Conservation (phyloP, 2,329 filamentous ascomycete species). For the Dissoconium aciculare region DNA sequence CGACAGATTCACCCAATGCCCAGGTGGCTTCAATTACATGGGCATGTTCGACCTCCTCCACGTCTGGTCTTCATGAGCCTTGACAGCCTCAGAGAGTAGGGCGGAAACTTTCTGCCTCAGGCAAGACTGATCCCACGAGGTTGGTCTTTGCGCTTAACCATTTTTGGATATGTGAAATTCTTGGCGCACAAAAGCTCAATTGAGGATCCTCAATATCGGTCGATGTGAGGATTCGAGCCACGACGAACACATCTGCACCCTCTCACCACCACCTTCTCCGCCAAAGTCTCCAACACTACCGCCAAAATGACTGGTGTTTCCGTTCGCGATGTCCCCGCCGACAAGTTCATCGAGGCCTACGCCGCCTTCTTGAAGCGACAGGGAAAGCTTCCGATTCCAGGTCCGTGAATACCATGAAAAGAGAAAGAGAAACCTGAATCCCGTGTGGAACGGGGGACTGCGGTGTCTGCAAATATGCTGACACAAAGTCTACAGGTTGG, state of each 20-base stretch:
- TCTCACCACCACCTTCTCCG: slow-evolving; percentile 7
- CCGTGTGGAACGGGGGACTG: slow-evolving; percentile 36
- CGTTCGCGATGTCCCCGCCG: slow-evolving; percentile 77
- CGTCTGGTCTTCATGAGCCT: no score
- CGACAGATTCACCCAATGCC: no score
- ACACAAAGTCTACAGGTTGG: slow-evolving; percentile 59
- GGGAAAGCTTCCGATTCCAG: slow-evolving; percentile 81
- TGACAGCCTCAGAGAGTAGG: no score
- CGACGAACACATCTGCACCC: slow-evolving; percentile 5
- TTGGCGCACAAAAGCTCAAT: slow-evolving; percentile 4
- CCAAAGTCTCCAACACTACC: slow-evolving; percentile 31
- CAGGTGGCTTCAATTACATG: no score
- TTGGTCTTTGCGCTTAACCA: no score
- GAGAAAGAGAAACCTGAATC: slow-evolving; percentile 35
- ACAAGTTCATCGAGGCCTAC: slow-evolving; percentile 80
- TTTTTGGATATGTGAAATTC: no score
- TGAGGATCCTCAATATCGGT: no score
- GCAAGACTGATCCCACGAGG: no score
- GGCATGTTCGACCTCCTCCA: no score
- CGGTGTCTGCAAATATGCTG: slow-evolving; percentile 24
- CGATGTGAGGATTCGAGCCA: slow-evolving; percentile 2
- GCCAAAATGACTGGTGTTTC: slow-evolving; percentile 67
- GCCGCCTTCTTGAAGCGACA: slow-evolving; percentile 84
- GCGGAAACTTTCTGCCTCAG: no score
- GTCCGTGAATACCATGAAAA: slow-evolving; percentile 38